These are phyloP conservation scores for Leishmania tarentolae DNA, from an alignment of 208 protist genomes.

Conservation along the genomic window DNA sequence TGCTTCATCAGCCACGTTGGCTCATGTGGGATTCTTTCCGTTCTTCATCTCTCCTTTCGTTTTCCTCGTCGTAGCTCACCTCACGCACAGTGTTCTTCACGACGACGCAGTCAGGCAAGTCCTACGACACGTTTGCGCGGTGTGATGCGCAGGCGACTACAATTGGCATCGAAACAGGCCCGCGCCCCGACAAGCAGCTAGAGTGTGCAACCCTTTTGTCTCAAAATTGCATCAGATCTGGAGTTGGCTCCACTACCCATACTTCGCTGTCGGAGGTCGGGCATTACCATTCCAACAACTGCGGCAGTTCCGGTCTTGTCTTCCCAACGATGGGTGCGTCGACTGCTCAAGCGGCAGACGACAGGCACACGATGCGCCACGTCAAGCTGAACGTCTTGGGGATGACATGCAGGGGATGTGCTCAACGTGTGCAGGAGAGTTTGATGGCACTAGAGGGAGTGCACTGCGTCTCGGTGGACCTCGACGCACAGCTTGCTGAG, in stretches of 20 bases:
- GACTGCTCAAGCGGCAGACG: not conserved
- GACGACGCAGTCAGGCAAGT: slow-evolving; percentile 4
- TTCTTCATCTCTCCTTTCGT: not conserved
- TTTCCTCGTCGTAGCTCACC: not conserved
- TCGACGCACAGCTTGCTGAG: slow-evolving; percentile 24
- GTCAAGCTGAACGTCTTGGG: slow-evolving; percentile 36
- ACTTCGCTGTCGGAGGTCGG: not conserved
- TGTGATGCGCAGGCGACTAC: not conserved
- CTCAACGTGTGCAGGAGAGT: slow-evolving; percentile 41
- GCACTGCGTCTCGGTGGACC: slow-evolving; percentile 37
- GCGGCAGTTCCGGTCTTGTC: not conserved
- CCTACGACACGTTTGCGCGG: slow-evolving; percentile 14
- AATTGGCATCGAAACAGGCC: not conserved
- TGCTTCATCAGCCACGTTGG: no score
- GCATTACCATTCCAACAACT: not conserved
- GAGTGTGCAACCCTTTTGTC: not conserved
- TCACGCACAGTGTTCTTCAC: not conserved
- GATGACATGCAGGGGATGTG: slow-evolving; percentile 78
- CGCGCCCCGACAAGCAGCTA: not conserved
- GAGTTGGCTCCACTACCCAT: not conserved
- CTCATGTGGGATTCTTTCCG: not conserved
- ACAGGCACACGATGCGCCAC: not conserved
- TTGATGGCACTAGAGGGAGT: slow-evolving; percentile 34
- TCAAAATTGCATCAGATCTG: not conserved
- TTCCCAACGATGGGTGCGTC: not conserved